phyloP scores from a whole-genome alignment of 2,329 filamentous ascomycete genomes.

The Elsinoe australis region DNA sequence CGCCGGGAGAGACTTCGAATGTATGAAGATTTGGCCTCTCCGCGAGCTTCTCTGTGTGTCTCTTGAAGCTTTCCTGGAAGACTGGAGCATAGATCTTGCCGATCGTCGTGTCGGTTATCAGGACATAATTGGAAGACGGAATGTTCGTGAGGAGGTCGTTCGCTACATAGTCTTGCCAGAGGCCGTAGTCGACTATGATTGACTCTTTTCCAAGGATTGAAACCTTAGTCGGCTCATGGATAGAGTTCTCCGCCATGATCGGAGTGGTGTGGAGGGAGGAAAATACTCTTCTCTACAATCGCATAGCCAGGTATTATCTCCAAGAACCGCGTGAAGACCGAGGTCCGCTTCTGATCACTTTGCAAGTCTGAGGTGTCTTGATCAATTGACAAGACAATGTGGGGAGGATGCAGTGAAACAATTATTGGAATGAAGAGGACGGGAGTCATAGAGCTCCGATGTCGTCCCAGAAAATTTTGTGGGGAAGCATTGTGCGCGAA shows the following conservation, averaged over 20 bases:
- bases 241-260: constrained; percentile 7
- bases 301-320: too few species aligned
- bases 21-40: constrained; percentile 63
- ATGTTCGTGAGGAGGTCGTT: constrained; percentile 71
- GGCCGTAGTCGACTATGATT: constrained; percentile 84
- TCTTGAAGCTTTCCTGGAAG: constrained; percentile 62
- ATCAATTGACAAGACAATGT: too few species aligned
- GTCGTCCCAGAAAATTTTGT: constrained; percentile 17
- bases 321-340: too few species aligned
- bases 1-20: constrained; percentile 80
- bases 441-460: constrained; percentile 17
- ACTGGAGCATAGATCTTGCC: constrained; percentile 68
- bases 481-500: constrained; percentile 8
- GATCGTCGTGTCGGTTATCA: constrained; percentile 95
- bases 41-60: constrained; percentile 33
- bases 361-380: too few species aligned
- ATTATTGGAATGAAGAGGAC: too few species aligned
- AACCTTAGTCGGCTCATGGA: constrained; percentile 49
- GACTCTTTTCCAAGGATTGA: constrained; percentile 80
- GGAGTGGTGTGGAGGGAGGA: not conserved
- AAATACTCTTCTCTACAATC: not conserved
- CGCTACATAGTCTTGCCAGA: constrained; percentile 77
- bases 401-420: too few species aligned
- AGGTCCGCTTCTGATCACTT: not conserved
- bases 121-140: constrained; percentile 82